phyloP scores from a whole-genome alignment of 164 flowering plant species.

The Warburgia ugandensis region DNA sequence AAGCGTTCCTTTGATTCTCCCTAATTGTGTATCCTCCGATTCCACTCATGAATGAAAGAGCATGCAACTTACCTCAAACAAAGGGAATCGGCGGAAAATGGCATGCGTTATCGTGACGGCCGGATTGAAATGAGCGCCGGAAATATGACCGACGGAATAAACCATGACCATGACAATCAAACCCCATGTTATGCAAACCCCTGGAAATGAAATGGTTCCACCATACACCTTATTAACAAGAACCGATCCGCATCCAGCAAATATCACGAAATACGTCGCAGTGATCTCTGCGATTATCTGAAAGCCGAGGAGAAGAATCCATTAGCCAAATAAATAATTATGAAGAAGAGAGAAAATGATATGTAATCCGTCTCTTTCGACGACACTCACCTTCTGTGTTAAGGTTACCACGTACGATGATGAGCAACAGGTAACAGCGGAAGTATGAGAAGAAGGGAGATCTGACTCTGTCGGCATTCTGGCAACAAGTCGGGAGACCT shows the following conservation, averaged over 20 bases:
- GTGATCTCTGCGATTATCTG: slow-evolving; percentile 54
- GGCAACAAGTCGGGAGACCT: too few relatives aligned
- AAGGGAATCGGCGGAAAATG: slow-evolving; percentile 45
- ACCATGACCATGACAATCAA: slow-evolving; percentile 53
- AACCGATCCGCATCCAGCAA: slow-evolving; percentile 52
- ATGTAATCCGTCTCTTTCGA: too few relatives aligned
- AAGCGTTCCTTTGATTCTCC: too few relatives aligned
- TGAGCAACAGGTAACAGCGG: too few relatives aligned
- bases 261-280: slow-evolving; percentile 56
- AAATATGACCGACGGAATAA: slow-evolving; percentile 53
- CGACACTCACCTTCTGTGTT: too few relatives aligned
- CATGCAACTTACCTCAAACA: slow-evolving; percentile 48
- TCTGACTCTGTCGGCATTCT: too few relatives aligned
- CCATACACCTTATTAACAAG: slow-evolving; percentile 33
- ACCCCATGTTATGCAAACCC: slow-evolving; percentile 51
- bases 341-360: too few relatives aligned
- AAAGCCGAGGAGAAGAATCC: neutral
- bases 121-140: slow-evolving; percentile 64
- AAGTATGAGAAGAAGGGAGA: too few relatives aligned
- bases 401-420: too few relatives aligned
- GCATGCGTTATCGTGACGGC: slow-evolving; percentile 60
- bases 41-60: too few relatives aligned
- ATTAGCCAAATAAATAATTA: too few relatives aligned
- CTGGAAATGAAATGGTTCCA: slow-evolving; percentile 35
- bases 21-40: too few relatives aligned